phyloP scores from a whole-genome alignment of 192 early-diverging fungal species.

The Entrophospora sp. region DNA sequence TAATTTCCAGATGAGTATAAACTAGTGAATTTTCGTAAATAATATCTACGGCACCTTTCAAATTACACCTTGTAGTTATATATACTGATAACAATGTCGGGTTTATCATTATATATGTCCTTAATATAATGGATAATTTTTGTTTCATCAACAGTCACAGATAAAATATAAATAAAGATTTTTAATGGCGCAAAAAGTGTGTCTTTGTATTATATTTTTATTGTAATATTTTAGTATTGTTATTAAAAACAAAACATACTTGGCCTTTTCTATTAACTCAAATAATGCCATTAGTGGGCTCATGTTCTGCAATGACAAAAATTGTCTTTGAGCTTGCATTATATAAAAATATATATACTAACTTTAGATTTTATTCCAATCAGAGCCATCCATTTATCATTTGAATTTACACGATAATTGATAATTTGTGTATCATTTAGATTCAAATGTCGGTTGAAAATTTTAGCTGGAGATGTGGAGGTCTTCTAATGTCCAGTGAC shows the following conservation, averaged over 20 bases:
- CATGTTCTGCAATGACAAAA: slow-evolving; percentile 90
- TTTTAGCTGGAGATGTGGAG: slow-evolving; percentile 72
- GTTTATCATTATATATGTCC: slow-evolving; percentile 68
- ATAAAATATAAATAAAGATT: slow-evolving; percentile 63
- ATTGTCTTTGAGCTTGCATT: slow-evolving; percentile 94
- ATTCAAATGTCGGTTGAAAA: slow-evolving; percentile 87
- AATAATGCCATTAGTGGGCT: slow-evolving; percentile 78
- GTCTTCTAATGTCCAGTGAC: slow-evolving; percentile 96
- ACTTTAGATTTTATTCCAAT: slow-evolving; percentile 88
- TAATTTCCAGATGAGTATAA: slow-evolving; percentile 69
- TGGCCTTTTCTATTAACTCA: slow-evolving; percentile 95
- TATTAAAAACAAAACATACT: slow-evolving; percentile 29
- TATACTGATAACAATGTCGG: slow-evolving; percentile 81
- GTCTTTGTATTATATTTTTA: no score
- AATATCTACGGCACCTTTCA: slow-evolving; percentile 91
- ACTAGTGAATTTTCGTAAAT: slow-evolving; percentile 88
- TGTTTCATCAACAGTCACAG: slow-evolving; percentile 86
- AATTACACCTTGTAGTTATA: slow-evolving; percentile 84
- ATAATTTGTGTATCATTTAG: slow-evolving; percentile 89
- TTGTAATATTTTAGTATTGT: no score
- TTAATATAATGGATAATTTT: slow-evolving; percentile 89
- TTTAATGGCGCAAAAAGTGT: no score
- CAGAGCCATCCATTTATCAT: slow-evolving; percentile 91
- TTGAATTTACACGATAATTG: slow-evolving; percentile 85
- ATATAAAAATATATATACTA: slow-evolving; percentile 83